Base-by-base conservation (phyloP, 2,329 filamentous ascomycete genomes). In the Xenosphaeropsis pyriputrescens region DNA sequence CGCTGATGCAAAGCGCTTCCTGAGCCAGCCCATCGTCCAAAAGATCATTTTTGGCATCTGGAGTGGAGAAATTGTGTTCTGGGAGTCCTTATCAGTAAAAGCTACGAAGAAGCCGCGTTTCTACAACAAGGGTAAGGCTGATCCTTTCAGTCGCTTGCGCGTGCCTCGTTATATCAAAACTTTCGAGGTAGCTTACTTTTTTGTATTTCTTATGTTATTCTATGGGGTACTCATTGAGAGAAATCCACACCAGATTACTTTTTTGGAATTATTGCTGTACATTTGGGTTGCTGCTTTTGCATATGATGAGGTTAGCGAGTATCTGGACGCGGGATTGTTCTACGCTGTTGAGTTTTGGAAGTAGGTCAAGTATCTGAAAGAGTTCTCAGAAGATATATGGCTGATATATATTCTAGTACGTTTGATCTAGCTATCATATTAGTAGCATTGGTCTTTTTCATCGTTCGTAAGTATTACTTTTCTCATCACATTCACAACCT, bases 241-340 rank as follows among this genome's bases (percentile, higher is more conserved):
- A 43, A 75, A 81, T 45, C 69, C 75, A 46, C 53, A 67, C 14
- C 63, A 65, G 18, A 73, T 94, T 38, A 85, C 80, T 0, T 52
- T 65, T 0, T 63, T 77, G 14, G 86, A 95, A 55, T 60, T 79
- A 2, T 53, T 84, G 13, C 69, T 95, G 32, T 91, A 89, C 53
- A 58, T 93, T 36, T 94, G 85, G 82, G 79, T 94, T 47, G 76
- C 77, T 4, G 81, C 85, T 6, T 94, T 93, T 61, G 75, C 82
- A 30, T 93, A 91, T 51, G 86, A 94, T 47, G 86, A 88, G 57
- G 64, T 91, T 40, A 82, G 80, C 49, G 85, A 93, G 50, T 85
- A 85, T 62, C 70, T 76, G 37, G 85, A 95, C 60, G 85, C 88
- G 1, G 88, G 88, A 0, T 79, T 88, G 29, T 93, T 93, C 50